phyloP scores from a whole-genome alignment of 2,329 filamentous ascomycete genomes.

The Helotiales sp. region DNA sequence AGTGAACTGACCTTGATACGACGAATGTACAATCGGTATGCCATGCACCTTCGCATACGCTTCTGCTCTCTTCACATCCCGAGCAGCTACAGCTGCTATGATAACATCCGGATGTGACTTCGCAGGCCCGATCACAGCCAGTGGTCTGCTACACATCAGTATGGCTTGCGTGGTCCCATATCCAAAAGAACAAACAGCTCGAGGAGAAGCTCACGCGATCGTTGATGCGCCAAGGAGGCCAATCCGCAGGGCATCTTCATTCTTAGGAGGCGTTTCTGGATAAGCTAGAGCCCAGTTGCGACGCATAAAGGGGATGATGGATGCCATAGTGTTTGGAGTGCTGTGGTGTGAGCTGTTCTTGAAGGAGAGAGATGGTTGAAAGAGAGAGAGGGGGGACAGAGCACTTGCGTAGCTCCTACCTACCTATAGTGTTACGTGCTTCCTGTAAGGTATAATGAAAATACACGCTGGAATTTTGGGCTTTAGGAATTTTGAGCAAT shows the following conservation, averaged over 20 bases:
- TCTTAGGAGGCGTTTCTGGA: constrained; percentile 27
- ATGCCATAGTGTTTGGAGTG: neutral
- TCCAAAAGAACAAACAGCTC: neutral
- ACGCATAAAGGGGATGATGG: constrained; percentile 1
- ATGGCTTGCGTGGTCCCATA: neutral
- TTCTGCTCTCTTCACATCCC: constrained; percentile 53
- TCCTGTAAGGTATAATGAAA: too few species aligned
- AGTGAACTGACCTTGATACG: constrained; percentile 37
- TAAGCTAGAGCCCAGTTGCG: constrained; percentile 25
- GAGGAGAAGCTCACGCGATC: constrained; percentile 43
- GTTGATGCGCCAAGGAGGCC: constrained; percentile 45
- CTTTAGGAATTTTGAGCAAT: too few species aligned
- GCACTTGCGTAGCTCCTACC: neutral
- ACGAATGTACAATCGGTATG: constrained; percentile 16
- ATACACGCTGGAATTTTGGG: too few species aligned
- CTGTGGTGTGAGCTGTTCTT: neutral
- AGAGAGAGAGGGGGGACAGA: neutral
- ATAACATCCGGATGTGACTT: constrained; percentile 59
- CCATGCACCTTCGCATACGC: constrained; percentile 43
- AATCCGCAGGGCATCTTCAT: constrained; percentile 40
- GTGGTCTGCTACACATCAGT: constrained; percentile 41
- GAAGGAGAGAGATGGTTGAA: neutral
- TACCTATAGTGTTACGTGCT: too few species aligned
- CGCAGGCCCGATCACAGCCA: constrained; percentile 54
- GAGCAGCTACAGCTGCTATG: constrained; percentile 57